Conservation (phyloP, 257 asterid species). For the Plantago elongata region DNA sequence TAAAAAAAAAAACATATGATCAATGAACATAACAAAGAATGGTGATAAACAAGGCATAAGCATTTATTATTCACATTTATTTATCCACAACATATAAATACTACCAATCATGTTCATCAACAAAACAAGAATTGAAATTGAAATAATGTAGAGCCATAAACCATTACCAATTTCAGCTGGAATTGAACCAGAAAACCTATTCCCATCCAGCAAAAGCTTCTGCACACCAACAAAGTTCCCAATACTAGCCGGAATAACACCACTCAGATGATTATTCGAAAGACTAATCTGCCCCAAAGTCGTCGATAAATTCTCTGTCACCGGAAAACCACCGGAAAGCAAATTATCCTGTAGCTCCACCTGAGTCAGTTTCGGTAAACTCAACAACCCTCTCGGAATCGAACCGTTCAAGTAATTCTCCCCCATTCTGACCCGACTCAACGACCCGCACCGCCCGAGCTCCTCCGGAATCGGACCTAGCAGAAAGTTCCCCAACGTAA, state of each 20-base stretch:
- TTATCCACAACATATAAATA: too few species aligned
- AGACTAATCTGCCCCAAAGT: slow-evolving; percentile 79
- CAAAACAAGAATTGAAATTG: too few species aligned
- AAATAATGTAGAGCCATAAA: too few species aligned
- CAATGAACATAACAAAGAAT: too few species aligned
- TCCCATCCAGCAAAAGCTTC: slow-evolving; percentile 91
- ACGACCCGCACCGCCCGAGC: slow-evolving; percentile 65
- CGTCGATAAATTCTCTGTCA: slow-evolving; percentile 31
- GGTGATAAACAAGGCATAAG: too few species aligned
- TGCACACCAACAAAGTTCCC: slow-evolving; percentile 80
- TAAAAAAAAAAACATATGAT: too few species aligned
- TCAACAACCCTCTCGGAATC: slow-evolving; percentile 71
- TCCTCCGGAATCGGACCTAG: slow-evolving; percentile 82
- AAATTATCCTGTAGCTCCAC: slow-evolving; percentile 88
- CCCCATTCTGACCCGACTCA: slow-evolving; percentile 80
- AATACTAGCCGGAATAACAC: slow-evolving; percentile 75
- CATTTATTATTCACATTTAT: too few species aligned
- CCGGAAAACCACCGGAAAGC: slow-evolving; percentile 71
- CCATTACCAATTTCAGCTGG: slow-evolving; percentile 53
- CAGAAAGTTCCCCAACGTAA: slow-evolving; percentile 77
- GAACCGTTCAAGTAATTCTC: slow-evolving; percentile 84
- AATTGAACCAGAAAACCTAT: slow-evolving; percentile 68
- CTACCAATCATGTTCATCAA: too few species aligned
- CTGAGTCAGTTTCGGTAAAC: slow-evolving; percentile 70
- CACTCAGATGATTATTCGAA: slow-evolving; percentile 70